Conservation (phyloP, 495 filamentous ascomycete genomes). For the Podospora appendiculata region DNA sequence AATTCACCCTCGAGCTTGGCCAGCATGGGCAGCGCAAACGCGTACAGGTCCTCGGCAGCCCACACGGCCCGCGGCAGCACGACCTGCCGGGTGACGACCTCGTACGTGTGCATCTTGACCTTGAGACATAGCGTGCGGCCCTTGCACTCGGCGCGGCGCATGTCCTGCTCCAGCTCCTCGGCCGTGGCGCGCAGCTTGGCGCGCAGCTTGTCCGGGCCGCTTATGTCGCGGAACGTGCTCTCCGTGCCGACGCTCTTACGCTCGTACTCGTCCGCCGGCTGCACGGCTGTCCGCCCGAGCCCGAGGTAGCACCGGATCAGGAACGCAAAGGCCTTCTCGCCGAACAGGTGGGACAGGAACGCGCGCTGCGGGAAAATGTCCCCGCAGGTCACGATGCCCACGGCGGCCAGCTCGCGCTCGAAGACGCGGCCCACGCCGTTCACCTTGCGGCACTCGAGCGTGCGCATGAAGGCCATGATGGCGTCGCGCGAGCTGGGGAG, state of each 20-base stretch:
- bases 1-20: slow-evolving; percentile 80
- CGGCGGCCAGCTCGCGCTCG: slow-evolving; percentile 81
- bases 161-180: slow-evolving; percentile 82
- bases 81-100: slow-evolving; percentile 78
- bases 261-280: slow-evolving; percentile 83
- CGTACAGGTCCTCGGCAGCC: slow-evolving; percentile 75
- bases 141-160: slow-evolving; percentile 72
- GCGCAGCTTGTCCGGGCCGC: slow-evolving; percentile 56
- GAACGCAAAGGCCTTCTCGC: slow-evolving; percentile 85
- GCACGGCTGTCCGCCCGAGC: slow-evolving; percentile 77
- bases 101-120: slow-evolving; percentile 89
- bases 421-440: slow-evolving; percentile 92
- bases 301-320: slow-evolving; percentile 79
- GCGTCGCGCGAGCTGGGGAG: slow-evolving; percentile 61
- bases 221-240: slow-evolving; percentile 80
- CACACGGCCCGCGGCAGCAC: slow-evolving; percentile 64
- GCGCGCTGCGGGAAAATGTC: slow-evolving; percentile 75
- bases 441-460: slow-evolving; percentile 78
- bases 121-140: slow-evolving; percentile 87
- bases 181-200: slow-evolving; percentile 72
- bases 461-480: slow-evolving; percentile 79
- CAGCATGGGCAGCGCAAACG: slow-evolving; percentile 74
- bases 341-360: slow-evolving; percentile 67
- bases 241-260: slow-evolving; percentile 93
- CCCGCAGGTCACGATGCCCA: slow-evolving; percentile 83